Base-by-base conservation (phyloP, 108 stramenopile genomes). In the Fistulifera solaris region DNA sequence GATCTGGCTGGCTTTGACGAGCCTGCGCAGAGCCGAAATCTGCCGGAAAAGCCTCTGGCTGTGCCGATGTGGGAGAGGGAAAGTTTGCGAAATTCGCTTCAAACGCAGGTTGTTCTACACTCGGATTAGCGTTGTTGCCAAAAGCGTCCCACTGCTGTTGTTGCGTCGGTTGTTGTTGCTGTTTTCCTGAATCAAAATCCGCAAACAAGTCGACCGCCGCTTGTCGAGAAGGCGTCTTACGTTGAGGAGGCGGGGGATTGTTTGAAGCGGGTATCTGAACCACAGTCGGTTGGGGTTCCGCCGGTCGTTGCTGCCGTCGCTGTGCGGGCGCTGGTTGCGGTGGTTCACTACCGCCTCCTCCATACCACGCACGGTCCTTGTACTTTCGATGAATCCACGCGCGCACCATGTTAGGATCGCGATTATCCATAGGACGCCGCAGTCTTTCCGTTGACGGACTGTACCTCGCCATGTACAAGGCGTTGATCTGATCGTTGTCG, bases 361-460 rank as follows among this genome's bases (percentile, higher is more conserved):
- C 58, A 47, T 57, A 74, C 85, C 85, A 91, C 18, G 62, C 55
- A 46, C 78, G 82, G 27, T 82, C 85, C 24, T 67, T 46, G 53
- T 91, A 91, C 63, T 87, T 87, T 38, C 59, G 54, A 14, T 67
- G 72, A 54, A 91, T 84, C 89, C 89, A 91, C 13, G 71, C 58
- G 0, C 80, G 53, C 22, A 91, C 50, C 35, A 68, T 66, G 21
- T 78, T 65, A 56, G 72, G 59, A 52, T 91, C 70, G 28, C 60
- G 55, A 65, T 81, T 87, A 42, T 81, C 71, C 14, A 59, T 24
- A 2, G 88, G 88, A 26, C 66, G 59, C 28, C 68, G 68, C 51
- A 83, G 58, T 13, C 79, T 42, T 28, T 75, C 85, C 24, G 31
- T 43, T 1, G 31, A 23, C 12, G 68, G 65, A 63, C 74, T 50